A percentile compares a stretch with the other conserved stretches of the same genome.
These are phyloP conservation scores for Cordyceps pruinosa DNA, from an alignment of 2,329 filamentous ascomycete species.

Conservation along the genomic window DNA sequence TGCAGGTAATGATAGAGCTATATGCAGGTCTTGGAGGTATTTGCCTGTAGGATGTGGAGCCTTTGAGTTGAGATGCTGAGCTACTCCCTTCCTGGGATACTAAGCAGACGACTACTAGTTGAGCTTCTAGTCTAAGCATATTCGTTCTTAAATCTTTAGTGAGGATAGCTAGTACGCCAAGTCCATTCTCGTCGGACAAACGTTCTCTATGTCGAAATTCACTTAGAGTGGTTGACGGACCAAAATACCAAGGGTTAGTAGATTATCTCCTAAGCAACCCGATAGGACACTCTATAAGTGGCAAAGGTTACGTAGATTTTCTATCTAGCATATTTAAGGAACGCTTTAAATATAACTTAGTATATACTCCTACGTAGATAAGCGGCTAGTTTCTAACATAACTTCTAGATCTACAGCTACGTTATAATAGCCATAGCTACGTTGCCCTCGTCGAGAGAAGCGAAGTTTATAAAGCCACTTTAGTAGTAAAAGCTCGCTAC, in stretches of 20 bases:
- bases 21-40: neutral
- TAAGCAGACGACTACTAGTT: neutral
- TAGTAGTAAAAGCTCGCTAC: neutral
- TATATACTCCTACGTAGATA: neutral
- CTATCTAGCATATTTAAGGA: neutral
- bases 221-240: neutral
- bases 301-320: neutral
- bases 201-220: neutral
- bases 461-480: neutral
- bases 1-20: neutral
- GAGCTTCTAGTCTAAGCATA: neutral
- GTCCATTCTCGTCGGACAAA: neutral
- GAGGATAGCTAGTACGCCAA: too few species aligned
- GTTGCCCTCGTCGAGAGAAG: neutral
- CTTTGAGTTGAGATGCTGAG: neutral
- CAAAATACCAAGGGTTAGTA: neutral
- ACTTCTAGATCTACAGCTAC: neutral
- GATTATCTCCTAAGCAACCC: neutral
- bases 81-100: neutral
- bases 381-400: neutral
- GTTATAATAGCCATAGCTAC: neutral
- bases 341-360: neutral
- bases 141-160: neutral
- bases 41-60: neutral
- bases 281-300: neutral